Evolutionary conservation across 352 stramenopile species (phyloP).

Genomic region (Pythium aristosporum): DNA sequence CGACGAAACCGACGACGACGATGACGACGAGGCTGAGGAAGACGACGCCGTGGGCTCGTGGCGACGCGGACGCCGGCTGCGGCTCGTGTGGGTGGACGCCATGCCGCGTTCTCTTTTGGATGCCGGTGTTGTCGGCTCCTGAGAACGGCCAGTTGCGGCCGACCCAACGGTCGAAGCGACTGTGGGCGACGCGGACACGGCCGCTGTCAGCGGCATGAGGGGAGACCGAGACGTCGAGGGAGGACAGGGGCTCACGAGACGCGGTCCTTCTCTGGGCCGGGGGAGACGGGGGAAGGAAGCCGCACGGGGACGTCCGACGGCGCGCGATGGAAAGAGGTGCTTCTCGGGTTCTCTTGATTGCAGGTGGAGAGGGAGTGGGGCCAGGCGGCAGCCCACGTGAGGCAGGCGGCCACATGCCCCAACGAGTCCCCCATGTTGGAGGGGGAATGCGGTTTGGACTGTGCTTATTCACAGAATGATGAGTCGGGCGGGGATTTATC

Average conservation of each 20-base stretch:
- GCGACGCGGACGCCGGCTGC: not conserved
- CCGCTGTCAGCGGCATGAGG: constrained; percentile 9
- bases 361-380: constrained; percentile 17
- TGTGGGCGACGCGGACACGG: not conserved
- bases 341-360: constrained; percentile 10
- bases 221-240: not conserved
- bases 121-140: constrained; percentile 10
- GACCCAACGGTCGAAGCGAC: not conserved
- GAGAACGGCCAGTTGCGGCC: constrained; percentile 8
- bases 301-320: not conserved
- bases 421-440: not conserved
- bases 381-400: constrained; percentile 7
- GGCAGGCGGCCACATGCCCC: constrained; percentile 13
- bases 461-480: not conserved
- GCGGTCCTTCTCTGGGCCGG: not conserved
- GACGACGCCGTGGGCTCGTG: constrained; percentile 14
- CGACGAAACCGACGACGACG: constrained; percentile 3
- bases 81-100: not conserved
- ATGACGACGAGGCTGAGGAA: constrained; percentile 16
- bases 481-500: not conserved
- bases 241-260: not conserved
- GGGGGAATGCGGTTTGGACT: not conserved
- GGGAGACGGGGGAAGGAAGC: not conserved
- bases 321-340: not conserved
- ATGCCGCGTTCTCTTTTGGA: constrained; percentile 11